Percentiles rank a stretch among this genome's conserved stretches.
These are phyloP conservation scores for Blastobotrys petasosporus DNA, from an alignment of 1,139 yeast genomes.

Conservation along the genomic window DNA sequence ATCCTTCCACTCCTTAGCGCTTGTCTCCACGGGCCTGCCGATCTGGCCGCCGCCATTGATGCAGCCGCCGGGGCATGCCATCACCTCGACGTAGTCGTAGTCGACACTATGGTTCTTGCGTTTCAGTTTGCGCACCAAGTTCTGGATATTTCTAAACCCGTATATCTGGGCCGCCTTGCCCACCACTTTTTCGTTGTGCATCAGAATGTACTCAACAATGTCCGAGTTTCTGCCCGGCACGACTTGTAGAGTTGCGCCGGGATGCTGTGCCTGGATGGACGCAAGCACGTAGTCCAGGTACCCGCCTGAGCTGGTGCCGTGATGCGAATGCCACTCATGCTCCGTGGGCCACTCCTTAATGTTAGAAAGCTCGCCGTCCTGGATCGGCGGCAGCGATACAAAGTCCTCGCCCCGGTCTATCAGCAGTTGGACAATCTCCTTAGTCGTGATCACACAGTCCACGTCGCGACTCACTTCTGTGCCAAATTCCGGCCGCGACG, in stretches of 20 bases:
- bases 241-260: conserved; percentile 22
- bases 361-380: conserved; percentile 29
- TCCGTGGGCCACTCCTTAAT: conserved; percentile 2
- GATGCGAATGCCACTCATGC: conserved; percentile 56
- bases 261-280: conserved; percentile 7
- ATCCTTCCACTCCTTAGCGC: conserved; percentile 33
- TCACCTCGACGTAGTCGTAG: conserved; percentile 84
- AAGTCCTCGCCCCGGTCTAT: conserved; percentile 39
- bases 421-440: conserved; percentile 70
- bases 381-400: background rate
- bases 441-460: conserved; percentile 90
- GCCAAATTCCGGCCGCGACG: conserved; percentile 70
- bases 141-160: conserved; percentile 92
- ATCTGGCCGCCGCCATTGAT: conserved; percentile 97
- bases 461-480: conserved; percentile 50
- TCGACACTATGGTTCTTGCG: conserved; percentile 45
- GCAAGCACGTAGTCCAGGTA: conserved; percentile 41
- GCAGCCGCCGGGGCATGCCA: conserved; percentile 99
- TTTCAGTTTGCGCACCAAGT: conserved; percentile 76
- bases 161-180: conserved; percentile 75
- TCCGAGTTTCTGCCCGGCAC: conserved; percentile 69
- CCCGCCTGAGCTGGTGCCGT: conserved; percentile 82
- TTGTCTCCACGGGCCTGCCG: conserved; percentile 39
- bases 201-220: conserved; percentile 54
- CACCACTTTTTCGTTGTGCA: conserved; percentile 35